Evolutionary conservation across 2,329 filamentous ascomycete species (phyloP).

Genomic region (Neonectria coccinea): DNA sequence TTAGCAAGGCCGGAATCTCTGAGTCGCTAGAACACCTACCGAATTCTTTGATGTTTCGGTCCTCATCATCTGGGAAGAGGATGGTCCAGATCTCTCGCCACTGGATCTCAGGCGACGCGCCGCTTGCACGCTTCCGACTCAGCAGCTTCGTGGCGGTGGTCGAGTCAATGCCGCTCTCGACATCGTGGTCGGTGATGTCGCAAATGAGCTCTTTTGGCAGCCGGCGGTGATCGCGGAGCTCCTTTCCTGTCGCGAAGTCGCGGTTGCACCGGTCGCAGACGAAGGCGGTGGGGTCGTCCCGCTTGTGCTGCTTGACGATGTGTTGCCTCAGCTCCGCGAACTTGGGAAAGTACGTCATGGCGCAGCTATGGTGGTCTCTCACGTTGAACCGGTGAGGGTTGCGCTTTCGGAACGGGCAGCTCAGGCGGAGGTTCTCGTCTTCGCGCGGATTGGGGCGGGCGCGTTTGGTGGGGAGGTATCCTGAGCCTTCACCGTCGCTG

Average conservation of each 20-base stretch:
- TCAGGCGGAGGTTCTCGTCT: constrained; percentile 54
- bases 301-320: constrained; percentile 58
- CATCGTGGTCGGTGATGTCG: constrained; percentile 55
- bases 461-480: constrained; percentile 47
- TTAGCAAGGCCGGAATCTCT: constrained; percentile 12
- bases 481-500: constrained; percentile 51
- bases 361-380: constrained; percentile 58
- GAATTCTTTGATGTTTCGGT: constrained; percentile 47
- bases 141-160: constrained; percentile 55
- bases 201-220: constrained; percentile 57
- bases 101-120: constrained; percentile 53
- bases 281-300: constrained; percentile 55
- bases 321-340: constrained; percentile 57
- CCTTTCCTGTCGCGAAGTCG: constrained; percentile 53
- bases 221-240: constrained; percentile 55
- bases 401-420: constrained; percentile 59
- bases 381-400: constrained; percentile 60
- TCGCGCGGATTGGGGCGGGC: constrained; percentile 49
- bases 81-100: constrained; percentile 59
- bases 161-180: constrained; percentile 55
- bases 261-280: constrained; percentile 56
- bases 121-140: constrained; percentile 54
- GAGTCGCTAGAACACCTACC: constrained; percentile 35
- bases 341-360: constrained; percentile 57
- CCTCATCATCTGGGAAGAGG: constrained; percentile 56